Percentiles rank a stretch among this genome's conserved stretches.
Evolutionary conservation across 352 stramenopile genomes (phyloP).

Genomic region (Peronospora belbahrii): DNA sequence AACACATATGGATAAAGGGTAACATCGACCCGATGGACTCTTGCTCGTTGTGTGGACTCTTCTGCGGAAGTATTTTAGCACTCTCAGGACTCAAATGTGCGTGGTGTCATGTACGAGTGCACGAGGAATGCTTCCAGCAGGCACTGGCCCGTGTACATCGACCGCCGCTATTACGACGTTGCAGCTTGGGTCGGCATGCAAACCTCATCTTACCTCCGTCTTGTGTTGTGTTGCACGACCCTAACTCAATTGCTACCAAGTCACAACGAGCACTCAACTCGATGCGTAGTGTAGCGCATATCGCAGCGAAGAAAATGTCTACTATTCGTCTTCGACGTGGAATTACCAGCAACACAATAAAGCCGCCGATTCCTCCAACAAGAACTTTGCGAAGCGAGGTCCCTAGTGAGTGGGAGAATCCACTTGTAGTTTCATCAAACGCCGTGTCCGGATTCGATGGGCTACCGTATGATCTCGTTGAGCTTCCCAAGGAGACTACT

Average conservation of each 20-base stretch:
- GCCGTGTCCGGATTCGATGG: conserved; percentile 16
- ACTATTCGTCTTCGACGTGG: conserved; percentile 52
- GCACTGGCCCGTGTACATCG: conserved; percentile 24
- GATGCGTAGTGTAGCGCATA: conserved; percentile 53
- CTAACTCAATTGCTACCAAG: conserved; percentile 31
- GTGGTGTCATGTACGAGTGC: conserved; percentile 74
- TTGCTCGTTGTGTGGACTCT: conserved; percentile 67
- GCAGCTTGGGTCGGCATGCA: conserved; percentile 59
- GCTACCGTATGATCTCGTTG: conserved; percentile 53
- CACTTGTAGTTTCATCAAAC: conserved; percentile 14
- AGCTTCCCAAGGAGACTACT: conserved; percentile 36
- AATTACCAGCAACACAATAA: neutral
- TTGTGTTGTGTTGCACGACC: conserved; percentile 40
- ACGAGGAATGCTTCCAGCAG: conserved; percentile 68
- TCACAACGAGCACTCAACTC: conserved; percentile 63
- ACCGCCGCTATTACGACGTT: conserved; percentile 37
- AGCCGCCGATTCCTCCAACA: conserved; percentile 11
- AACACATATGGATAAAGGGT: conserved; percentile 72
- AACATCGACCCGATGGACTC: conserved; percentile 82
- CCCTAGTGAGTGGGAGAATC: conserved; percentile 10
- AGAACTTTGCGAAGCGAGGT: conserved; percentile 12
- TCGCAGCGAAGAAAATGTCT: conserved; percentile 67
- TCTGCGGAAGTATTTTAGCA: conserved; percentile 75
- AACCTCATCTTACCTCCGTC: conserved; percentile 61
- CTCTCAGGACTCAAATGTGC: conserved; percentile 74